Evolutionary conservation across 2,329 filamentous ascomycete genomes (phyloP), one percentile per base, ranked within the genome.

Genomic region (Ophiostoma triangulosporum): DNA sequence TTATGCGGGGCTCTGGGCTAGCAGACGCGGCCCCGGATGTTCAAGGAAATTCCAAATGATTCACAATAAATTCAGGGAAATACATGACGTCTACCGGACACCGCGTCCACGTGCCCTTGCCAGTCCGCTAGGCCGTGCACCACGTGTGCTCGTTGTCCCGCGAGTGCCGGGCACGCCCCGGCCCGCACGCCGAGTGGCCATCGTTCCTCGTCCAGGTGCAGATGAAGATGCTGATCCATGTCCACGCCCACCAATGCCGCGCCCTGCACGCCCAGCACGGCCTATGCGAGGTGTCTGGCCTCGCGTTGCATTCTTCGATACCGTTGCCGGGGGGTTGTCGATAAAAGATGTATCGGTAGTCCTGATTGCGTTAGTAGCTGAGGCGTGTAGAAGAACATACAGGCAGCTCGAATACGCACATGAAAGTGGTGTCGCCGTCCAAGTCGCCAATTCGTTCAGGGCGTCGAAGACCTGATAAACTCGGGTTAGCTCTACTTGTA

Each of bases 311-410:
- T 74, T 65, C 60, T 73, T 80, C 24, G 73, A 73, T 14, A 38
- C 51, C 14, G 76, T 69, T n/a, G 71, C 70, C 2, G 76, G 68
- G 7, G 89, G 90, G 62, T 95, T 87, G 32, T 95, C 88, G 54
- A 95, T 81, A 63, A 95, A 96, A 1, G 87, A 88, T 6, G 85
- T 94, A 64, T 95, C 89, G 11, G 88, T 95, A 24, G 90, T 95
- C 76, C 86, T 91, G 60, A 43, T 38, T 58, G 57, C 53, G 43
- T 46, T 15, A 46, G 43, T 20, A 31, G 7, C n/a, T n/a, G n/a
- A 29, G 26, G 20, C 11, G 20, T 7, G 20, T 20, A 7, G 57
- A 2, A n/a, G 5, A 20, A 11, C 31, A 31, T 12, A 17, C 48
- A 63, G 59, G 62, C 17, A 4, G 3, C 38, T 20, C 57, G 12